Evolutionary conservation across 345 rosid genomes (phyloP).

Genomic region (Populus alba): DNA sequence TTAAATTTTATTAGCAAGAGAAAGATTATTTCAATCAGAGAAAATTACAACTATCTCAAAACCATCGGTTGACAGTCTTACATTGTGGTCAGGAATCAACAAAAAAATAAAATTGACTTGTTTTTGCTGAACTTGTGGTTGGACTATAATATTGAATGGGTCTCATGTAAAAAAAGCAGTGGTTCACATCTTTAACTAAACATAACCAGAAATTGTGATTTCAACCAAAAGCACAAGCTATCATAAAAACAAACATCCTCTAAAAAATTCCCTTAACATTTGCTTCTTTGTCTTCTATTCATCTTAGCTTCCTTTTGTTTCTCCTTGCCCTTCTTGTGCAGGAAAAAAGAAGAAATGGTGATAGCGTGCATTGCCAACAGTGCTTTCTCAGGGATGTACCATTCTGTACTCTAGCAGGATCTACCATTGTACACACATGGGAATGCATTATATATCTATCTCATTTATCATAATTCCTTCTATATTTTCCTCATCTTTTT

Average conservation of each 20-base stretch:
- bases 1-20: no score
- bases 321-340: background rate
- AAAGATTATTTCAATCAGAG: no score
- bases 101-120: no score
- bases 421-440: slow-evolving; percentile 17
- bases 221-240: background rate
- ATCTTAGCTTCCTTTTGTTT: slow-evolving; percentile 2
- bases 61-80: no score
- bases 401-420: background rate
- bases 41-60: no score
- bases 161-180: no score
- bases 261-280: background rate
- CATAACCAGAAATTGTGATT: no score
- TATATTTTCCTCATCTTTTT: background rate
- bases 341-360: background rate
- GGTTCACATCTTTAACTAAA: no score
- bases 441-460: slow-evolving; percentile 4
- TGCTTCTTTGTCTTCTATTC: slow-evolving; percentile 3
- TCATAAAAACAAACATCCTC: no score
- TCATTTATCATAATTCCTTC: slow-evolving; percentile 1
- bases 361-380: background rate
- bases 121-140: no score
- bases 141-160: no score
- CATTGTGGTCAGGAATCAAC: no score
- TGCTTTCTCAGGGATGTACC: background rate